A percentile compares a stretch with the other conserved stretches of the same genome.
phyloP scores from a whole-genome alignment of 768 basidiomycete genomes.

The Leccinum longicurvipes region DNA sequence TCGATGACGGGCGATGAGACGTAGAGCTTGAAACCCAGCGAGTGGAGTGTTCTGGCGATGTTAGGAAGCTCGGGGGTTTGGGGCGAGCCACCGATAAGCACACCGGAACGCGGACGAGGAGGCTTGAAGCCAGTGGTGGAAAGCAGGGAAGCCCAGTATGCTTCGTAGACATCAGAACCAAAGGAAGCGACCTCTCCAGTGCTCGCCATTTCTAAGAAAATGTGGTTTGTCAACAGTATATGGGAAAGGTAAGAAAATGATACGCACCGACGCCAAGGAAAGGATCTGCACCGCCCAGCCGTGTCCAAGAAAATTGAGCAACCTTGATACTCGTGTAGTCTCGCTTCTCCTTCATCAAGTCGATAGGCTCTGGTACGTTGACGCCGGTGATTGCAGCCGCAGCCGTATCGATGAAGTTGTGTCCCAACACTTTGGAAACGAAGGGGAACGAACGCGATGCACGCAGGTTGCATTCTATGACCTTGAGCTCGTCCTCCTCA shows the following conservation, averaged over 20 bases:
- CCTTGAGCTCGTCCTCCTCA: conserved; percentile 76
- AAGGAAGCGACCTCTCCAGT: conserved; percentile 98
- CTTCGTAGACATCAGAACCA: conserved; percentile 90
- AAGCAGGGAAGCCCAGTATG: conserved; percentile 92
- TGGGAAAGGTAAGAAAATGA: not conserved
- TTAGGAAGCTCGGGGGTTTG: conserved; percentile 80
- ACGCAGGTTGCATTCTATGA: conserved; percentile 98
- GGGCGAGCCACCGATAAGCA: conserved; percentile 90
- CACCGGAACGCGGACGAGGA: conserved; percentile 78
- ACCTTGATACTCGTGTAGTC: conserved; percentile 97
- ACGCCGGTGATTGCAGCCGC: conserved; percentile 82
- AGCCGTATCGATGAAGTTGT: conserved; percentile 95
- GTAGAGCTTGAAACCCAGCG: conserved; percentile 94
- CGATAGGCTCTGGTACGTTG: conserved; percentile 86
- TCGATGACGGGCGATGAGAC: conserved; percentile 81
- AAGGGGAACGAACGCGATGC: conserved; percentile 99
- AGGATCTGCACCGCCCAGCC: conserved; percentile 92
- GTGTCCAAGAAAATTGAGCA: conserved; percentile 98
- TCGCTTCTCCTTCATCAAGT: conserved; percentile 84
- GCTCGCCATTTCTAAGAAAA: conserved; percentile 83
- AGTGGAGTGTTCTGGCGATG: conserved; percentile 75
- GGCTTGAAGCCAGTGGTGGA: conserved; percentile 96
- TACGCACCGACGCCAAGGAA: conserved; percentile 92
- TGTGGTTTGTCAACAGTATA: not conserved
- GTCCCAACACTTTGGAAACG: conserved; percentile 95